A percentile compares a stretch with the other conserved stretches of the same genome.
Evolutionary conservation across 2,329 filamentous ascomycete genomes (phyloP).

Genomic region (Penicillium hordei): DNA sequence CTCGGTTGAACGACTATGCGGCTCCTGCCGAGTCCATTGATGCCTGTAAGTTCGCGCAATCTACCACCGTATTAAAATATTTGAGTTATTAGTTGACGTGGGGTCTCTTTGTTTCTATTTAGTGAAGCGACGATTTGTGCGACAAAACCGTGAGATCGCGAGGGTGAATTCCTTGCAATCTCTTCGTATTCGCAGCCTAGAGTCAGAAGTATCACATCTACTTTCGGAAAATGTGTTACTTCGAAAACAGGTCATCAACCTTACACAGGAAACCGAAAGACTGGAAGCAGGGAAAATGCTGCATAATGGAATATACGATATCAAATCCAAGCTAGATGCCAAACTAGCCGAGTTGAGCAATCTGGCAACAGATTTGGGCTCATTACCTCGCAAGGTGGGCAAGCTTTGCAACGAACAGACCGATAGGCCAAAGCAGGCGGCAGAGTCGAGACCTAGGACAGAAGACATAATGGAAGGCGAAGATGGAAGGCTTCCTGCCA

Average conservation of each 20-base stretch:
- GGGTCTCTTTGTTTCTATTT: neutral
- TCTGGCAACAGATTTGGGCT: conserved; percentile 56
- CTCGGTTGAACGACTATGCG: conserved; percentile 50
- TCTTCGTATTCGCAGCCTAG: conserved; percentile 62
- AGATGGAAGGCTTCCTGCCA: conserved; percentile 54
- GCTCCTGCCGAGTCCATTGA: conserved; percentile 49
- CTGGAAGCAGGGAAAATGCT: conserved; percentile 47
- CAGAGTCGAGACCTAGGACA: conserved; percentile 17
- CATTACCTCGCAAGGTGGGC: conserved; percentile 36
- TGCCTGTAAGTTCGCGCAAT: conserved; percentile 40
- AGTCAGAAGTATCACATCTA: conserved; percentile 61
- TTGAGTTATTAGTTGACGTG: conserved; percentile 9
- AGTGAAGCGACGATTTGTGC: conserved; percentile 65
- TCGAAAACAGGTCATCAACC: conserved; percentile 57
- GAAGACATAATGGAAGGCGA: conserved; percentile 23
- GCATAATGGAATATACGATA: conserved; percentile 49
- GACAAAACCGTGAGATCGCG: conserved; percentile 67
- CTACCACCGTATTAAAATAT: neutral
- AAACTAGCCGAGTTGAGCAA: conserved; percentile 58
- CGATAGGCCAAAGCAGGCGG: conserved; percentile 15
- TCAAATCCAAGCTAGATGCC: conserved; percentile 56
- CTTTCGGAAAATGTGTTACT: conserved; percentile 61
- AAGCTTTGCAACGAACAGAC: conserved; percentile 20
- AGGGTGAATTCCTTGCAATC: conserved; percentile 64
- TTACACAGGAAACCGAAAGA: conserved; percentile 56